Conservation (phyloP, 1,284 basidiomycete genomes). For the Coniferiporia sulphurascens region DNA sequence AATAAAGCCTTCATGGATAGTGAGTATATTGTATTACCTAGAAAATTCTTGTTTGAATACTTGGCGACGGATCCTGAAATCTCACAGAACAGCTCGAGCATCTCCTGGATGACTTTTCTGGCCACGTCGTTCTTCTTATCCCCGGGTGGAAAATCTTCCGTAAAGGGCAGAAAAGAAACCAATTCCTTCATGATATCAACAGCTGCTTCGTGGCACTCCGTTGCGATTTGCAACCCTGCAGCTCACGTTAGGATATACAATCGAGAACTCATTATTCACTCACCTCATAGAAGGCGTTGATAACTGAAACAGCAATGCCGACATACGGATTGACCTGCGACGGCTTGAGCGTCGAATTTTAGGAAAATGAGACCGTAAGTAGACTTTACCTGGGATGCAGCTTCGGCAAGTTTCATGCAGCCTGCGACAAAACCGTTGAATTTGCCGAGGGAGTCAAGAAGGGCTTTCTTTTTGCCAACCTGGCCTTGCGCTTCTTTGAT, state of each 20-base stretch:
- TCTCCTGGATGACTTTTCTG: background rate
- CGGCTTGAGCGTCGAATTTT: too few species aligned
- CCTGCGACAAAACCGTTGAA: background rate
- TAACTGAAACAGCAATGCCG: background rate
- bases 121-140: background rate
- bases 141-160: background rate
- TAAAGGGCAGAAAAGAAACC: background rate
- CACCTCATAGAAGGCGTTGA: background rate
- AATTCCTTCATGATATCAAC: background rate
- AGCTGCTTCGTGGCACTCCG: background rate
- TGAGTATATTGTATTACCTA: background rate
- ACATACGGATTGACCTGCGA: background rate
- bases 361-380: background rate
- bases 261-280: background rate
- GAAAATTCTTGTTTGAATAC: background rate
- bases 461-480: background rate
- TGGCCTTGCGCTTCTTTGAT: background rate
- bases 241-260: background rate
- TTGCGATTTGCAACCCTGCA: background rate
- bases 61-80: background rate
- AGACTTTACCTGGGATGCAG: background rate
- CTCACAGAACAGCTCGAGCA: background rate
- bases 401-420: background rate
- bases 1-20: background rate
- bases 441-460: background rate